Evolutionary conservation across 352 stramenopile species (phyloP), one percentile per base, ranked within the genome.

Genomic region (Globisporangium acanthophoron): DNA sequence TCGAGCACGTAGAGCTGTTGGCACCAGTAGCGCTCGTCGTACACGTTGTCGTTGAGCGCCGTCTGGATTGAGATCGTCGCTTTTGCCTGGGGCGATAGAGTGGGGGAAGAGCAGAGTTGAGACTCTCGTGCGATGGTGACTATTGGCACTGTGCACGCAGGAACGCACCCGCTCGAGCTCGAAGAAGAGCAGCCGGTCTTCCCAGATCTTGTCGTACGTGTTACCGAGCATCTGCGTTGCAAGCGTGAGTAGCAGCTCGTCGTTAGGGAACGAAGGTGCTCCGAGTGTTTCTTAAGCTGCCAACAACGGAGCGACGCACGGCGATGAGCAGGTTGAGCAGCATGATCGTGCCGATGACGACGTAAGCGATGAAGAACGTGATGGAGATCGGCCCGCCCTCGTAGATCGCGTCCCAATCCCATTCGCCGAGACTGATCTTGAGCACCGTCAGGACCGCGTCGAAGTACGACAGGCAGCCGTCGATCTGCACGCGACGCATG

Each of bases 131-230:
- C 6, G 41, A 5, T 1, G 16, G 41, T 3, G 16, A 16, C 33
- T 39, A 15, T 43, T 5, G 12, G n/a, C 20, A 59, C 1, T 37
- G 9, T 37, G 6, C 6, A 37, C 33, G 43, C 37, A 8, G 5
- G 27, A 5, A 63, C 65, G 24, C 71, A 91, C 83, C 59, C 80
- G 69, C 45, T 93, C 83, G 12, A 93, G 74, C 49, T 90, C 79
- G 52, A 89, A 93, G 52, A 91, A 93, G 7, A 89, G 69, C 52
- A 93, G 54, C 0, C 78, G 77, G 54, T 93, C 80, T 69, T 90
- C 83, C 80, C 80, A 91, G 6, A 93, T 77, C 43, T 93, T 90
- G 69, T 93, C 78, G 69, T 93, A 93, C 8, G 80, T 93, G 59
- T 88, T 90, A 9, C 80, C 83, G 46, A 91, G 74, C 83, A 93